Evolutionary conservation across 2,329 filamentous ascomycete species (phyloP), one percentile per base, ranked within the genome.

Genomic region (Tympanopsis confertula): DNA sequence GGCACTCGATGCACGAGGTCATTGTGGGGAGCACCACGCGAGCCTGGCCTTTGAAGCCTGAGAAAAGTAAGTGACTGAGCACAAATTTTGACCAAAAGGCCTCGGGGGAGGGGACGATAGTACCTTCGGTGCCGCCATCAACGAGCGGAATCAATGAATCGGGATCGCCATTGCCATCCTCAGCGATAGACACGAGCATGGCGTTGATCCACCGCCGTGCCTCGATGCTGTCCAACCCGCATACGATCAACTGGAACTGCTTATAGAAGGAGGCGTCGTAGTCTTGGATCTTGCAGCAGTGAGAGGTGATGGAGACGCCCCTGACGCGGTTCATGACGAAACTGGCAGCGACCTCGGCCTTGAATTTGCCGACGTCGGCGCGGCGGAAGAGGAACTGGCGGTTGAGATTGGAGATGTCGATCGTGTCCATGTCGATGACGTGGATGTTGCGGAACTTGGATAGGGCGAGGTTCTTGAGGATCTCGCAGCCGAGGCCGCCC

Each of bases 351-450:
- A 94, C 85, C 53, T 91, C 86, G 36, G 93, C 91, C 62, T 98
- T 98, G 48, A 74, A 85, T 52, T 86, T 89, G 28, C 93, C 91
- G 19, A 98, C 89, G 56, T 98, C 91, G 42, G 78, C 69, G 49
- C 88, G 74, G 17, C 91, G 85, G 61, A 98, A 98, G 41, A 98
- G 76, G 54, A 98, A 98, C 52, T 98, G 91, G 30, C 91, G 82
- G 61, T 98, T 98, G 17, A 98, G 72, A 57, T 98, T 98, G 37
- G 88, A 95, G 42, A 98, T 89, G 54, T 98, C 91, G 58, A 98
- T 98, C 1, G 89, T 98, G 59, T 98, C 30, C 91, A 98, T 98
- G 62, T 98, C 91, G 50, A 98, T 96, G 42, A 98, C 91, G 65
- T 98, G 87, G 47, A 98, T 95, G 52, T 94, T 77, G 59, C 84